These are phyloP conservation scores for Citrullus mucosospermus DNA, from an alignment of 306 rosid genomes.

Conservation along the genomic window DNA sequence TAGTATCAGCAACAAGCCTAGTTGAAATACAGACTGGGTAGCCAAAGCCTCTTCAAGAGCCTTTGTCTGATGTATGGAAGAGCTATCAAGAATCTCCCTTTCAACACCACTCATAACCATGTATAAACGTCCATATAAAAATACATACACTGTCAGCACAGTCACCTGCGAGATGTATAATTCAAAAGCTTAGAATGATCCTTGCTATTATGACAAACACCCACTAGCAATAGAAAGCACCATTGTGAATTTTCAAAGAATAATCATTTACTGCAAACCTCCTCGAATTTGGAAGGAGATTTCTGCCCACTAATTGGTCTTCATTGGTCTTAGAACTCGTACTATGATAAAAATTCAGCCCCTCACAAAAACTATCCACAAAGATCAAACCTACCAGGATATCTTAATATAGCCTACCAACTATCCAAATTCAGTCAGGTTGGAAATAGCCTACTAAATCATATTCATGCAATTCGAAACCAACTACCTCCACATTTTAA, in stretches of 20 bases:
- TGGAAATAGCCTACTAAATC: neutral
- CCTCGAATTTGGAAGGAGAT: neutral
- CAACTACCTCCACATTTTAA: neutral
- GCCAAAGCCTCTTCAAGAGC: conserved; percentile 93
- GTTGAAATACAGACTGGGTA: conserved; percentile 73
- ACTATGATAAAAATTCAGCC: neutral
- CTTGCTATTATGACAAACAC: neutral
- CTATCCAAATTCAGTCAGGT: neutral
- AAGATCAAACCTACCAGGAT: neutral
- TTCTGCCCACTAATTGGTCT: neutral
- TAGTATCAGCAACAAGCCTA: conserved; percentile 67
- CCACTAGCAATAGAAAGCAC: neutral
- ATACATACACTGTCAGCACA: conserved; percentile 67
- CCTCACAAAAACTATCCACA: conserved; percentile 1
- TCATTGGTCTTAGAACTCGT: neutral
- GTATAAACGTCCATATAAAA: conserved; percentile 82
- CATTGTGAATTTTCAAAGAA: neutral
- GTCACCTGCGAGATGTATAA: conserved; percentile 46
- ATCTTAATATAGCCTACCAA: neutral
- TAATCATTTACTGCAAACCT: neutral
- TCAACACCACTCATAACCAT: conserved; percentile 97
- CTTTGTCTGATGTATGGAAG: conserved; percentile 43
- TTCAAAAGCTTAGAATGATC: neutral
- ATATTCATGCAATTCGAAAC: neutral
- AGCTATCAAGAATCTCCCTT: conserved; percentile 48